Evolutionary conservation across 108 stramenopile genomes (phyloP).

Genomic region (Aurantiochytrium sp.): DNA sequence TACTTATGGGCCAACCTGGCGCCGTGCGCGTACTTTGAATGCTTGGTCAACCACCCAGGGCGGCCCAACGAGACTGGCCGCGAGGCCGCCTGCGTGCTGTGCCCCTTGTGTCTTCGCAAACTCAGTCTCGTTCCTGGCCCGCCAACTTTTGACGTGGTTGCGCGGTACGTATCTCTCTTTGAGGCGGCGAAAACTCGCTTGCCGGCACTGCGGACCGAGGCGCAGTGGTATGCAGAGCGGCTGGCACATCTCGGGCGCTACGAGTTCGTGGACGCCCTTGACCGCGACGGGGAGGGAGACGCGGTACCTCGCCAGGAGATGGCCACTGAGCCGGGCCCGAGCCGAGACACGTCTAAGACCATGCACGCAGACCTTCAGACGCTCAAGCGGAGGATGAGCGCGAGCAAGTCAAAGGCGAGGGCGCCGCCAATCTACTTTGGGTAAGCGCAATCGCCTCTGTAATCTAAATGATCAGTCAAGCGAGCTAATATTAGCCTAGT

Average conservation of each 20-base stretch:
- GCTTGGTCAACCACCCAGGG: no score
- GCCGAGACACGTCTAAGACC: no score
- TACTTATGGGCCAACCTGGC: background rate
- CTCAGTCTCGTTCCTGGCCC: background rate
- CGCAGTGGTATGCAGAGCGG: conserved; percentile 6
- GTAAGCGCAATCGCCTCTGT: no score
- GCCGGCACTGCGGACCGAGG: background rate
- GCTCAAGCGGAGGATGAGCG: background rate
- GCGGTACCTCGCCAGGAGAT: background rate
- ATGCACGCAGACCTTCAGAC: background rate
- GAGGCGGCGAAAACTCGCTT: background rate
- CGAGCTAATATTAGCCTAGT: no score
- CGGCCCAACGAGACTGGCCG: no score
- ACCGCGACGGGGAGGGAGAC: background rate
- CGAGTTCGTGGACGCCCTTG: background rate
- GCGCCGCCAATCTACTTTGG: background rate
- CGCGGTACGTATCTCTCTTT: background rate
- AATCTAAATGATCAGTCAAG: no score
- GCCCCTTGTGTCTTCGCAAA: conserved; percentile 9
- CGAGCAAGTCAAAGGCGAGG: background rate
- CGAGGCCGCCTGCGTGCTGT: background rate
- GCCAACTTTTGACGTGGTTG: background rate
- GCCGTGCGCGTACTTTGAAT: background rate
- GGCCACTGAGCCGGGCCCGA: background rate
- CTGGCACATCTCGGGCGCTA: background rate